These are phyloP conservation scores for Microbotryum lychnidis-dioicae DNA, from an alignment of 1,284 basidiomycete genomes.

Conservation along the genomic window DNA sequence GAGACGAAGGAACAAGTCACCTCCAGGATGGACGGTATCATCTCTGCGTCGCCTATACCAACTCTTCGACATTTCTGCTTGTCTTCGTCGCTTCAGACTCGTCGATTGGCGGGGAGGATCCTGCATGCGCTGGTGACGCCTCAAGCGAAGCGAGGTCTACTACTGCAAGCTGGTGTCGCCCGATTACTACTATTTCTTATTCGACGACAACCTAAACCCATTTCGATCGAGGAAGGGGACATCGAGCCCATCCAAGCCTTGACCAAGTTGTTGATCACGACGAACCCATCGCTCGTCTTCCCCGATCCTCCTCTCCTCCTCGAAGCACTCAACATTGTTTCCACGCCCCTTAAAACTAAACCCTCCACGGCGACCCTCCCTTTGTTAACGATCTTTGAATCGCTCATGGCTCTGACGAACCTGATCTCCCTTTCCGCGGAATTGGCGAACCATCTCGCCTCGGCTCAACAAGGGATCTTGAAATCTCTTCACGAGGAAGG, in stretches of 20 bases:
- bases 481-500: slow-evolving; percentile 66
- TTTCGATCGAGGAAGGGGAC: slow-evolving; percentile 39
- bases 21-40: slow-evolving; percentile 50
- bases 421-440: slow-evolving; percentile 67
- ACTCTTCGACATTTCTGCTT: slow-evolving; percentile 54
- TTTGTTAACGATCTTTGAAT: slow-evolving; percentile 80
- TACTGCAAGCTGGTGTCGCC: slow-evolving; percentile 75
- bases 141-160: slow-evolving; percentile 62
- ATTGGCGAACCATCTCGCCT: slow-evolving; percentile 57
- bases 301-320: slow-evolving; percentile 58
- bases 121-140: slow-evolving; percentile 68
- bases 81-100: slow-evolving; percentile 43
- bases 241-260: slow-evolving; percentile 75
- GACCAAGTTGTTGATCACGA: slow-evolving; percentile 84
- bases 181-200: slow-evolving; percentile 63
- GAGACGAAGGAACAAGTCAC: slow-evolving; percentile 56
- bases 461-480: slow-evolving; percentile 49
- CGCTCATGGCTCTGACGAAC: slow-evolving; percentile 91
- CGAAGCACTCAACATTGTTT: slow-evolving; percentile 70
- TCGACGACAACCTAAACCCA: slow-evolving; percentile 29
- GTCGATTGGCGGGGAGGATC: slow-evolving; percentile 45
- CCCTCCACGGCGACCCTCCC: slow-evolving; percentile 47
- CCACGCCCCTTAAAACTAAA: slow-evolving; percentile 54
- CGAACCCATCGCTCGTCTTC: slow-evolving; percentile 81
- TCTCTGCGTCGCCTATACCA: slow-evolving; percentile 49